Evolutionary conservation across 768 basidiomycete species (phyloP).

Genomic region (Cubamyces sp.): DNA sequence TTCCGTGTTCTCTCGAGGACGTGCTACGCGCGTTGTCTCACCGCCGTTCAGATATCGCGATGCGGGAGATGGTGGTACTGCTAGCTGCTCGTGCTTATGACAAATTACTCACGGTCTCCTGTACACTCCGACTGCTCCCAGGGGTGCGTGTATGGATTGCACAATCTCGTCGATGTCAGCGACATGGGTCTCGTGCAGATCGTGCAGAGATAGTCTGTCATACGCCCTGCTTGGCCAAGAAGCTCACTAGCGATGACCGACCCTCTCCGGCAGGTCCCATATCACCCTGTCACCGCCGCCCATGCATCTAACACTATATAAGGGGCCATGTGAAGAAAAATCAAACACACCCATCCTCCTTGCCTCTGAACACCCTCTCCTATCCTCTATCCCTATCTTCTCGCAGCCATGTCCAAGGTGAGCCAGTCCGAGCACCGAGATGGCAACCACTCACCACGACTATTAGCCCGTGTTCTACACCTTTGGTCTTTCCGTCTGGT

Average conservation of each 20-base stretch:
- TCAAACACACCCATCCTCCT: no score
- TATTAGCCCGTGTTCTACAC: conserved; percentile 38
- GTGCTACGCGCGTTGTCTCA: background rate
- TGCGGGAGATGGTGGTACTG: background rate
- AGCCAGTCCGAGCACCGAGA: background rate
- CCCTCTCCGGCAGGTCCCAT: no score
- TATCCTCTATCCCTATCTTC: background rate
- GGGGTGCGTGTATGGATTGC: background rate
- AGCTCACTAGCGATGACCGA: no score
- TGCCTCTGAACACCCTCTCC: background rate
- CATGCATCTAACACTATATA: background rate
- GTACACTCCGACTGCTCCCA: background rate
- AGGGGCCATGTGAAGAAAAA: background rate
- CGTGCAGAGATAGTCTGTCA: conserved; percentile 4
- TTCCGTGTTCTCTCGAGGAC: background rate
- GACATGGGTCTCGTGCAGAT: conserved; percentile 7
- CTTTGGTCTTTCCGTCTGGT: conserved; percentile 45
- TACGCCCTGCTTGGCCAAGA: no score
- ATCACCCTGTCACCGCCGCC: background rate
- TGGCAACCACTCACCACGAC: background rate
- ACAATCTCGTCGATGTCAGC: conserved; percentile 2
- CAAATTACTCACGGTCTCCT: background rate
- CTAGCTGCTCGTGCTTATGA: background rate
- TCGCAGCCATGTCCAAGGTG: conserved; percentile 26
- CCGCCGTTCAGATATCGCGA: background rate